Base-by-base conservation (phyloP, 768 basidiomycete species). In the Xerocomellus chrysenteron region DNA sequence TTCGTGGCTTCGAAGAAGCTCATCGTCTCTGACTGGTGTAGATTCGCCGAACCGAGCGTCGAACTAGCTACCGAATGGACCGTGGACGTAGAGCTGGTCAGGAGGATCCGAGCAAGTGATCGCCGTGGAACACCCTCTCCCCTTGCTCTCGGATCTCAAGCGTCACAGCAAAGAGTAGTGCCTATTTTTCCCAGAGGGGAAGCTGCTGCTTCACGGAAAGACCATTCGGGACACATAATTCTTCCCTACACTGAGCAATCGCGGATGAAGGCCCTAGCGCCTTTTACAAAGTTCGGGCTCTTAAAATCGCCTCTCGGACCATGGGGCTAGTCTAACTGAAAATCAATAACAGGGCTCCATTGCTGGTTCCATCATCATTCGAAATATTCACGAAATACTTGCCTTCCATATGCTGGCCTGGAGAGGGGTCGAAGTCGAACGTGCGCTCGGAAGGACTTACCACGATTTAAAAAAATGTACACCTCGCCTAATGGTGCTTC, bases 401-500 rank as follows among this genome's bases (percentile, higher is more conserved):
- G 1, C 21, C 21, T 21, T 21, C 21, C 21, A 21, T 21, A 21
- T 21, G 21, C 21, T 21, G 21, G 2, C 21, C 21, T 2, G 21
- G 21, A 21, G 21, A 21, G 21, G 21, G 21, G 21, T 21, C 21
- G 21, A 21, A 21, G 21, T 21, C 2, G 21, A 21, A 21, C 21
- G 21, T 21, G 21, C 21, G 21, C 74, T 96, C 37, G 71, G 85
- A 61, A 88, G 91, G 5, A 84, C 80, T 0, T 98, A 90, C 70
- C 80, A 80, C 21, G 86, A 83, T 30, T n/a, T n/a, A 82, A 82
- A 59, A 90, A 82, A 55, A 76, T 95, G 28, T 95, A 90, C 71
- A 93, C 92, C 0, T 80, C 87, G 0, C 82, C 85, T 63, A 88
- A 92, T 89, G 76, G 90, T 89, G 21, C 74, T 98, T 33, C 73